Conservation (phyloP, 169 alveolate genomes). For the Eimeria falciformis region DNA sequence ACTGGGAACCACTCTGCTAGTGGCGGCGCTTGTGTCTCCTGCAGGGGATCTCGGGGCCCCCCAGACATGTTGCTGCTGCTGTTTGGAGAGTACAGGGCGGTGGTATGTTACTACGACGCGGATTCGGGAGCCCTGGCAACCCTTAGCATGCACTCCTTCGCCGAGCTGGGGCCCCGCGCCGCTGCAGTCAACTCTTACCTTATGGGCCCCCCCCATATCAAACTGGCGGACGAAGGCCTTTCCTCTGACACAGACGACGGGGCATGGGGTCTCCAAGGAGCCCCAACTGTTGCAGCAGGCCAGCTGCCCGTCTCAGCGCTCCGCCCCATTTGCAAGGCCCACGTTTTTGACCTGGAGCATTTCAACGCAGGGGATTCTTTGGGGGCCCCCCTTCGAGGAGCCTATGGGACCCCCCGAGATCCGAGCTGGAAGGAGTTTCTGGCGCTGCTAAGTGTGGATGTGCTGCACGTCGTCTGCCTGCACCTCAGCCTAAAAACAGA, state of each 20-base stretch:
- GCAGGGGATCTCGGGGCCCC: background rate
- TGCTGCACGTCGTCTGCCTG: conserved; percentile 20
- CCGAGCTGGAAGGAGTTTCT: background rate
- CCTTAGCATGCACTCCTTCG: conserved; percentile 17
- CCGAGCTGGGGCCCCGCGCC: conserved; percentile 9
- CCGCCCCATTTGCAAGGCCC: background rate
- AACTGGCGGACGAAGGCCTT: background rate
- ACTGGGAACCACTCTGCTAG: background rate
- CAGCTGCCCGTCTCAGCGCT: background rate
- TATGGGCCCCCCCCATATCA: conserved; percentile 3
- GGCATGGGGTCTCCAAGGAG: conserved; percentile 7
- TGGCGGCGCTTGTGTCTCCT: background rate
- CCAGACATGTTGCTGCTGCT: conserved; percentile 31
- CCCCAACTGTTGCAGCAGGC: conserved; percentile 10
- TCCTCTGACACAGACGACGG: background rate
- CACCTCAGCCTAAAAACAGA: background rate
- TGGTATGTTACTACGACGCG: background rate
- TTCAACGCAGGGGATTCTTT: background rate
- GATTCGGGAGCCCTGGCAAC: background rate
- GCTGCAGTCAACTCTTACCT: background rate
- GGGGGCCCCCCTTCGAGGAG: background rate
- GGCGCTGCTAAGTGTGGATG: conserved; percentile 9
- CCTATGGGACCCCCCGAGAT: background rate
- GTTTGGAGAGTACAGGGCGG: conserved; percentile 23
- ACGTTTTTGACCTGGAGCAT: background rate